A percentile compares a stretch with the other conserved stretches of the same genome.
Conservation (phyloP, 768 basidiomycete species). For the Tricholoma sp. region DNA sequence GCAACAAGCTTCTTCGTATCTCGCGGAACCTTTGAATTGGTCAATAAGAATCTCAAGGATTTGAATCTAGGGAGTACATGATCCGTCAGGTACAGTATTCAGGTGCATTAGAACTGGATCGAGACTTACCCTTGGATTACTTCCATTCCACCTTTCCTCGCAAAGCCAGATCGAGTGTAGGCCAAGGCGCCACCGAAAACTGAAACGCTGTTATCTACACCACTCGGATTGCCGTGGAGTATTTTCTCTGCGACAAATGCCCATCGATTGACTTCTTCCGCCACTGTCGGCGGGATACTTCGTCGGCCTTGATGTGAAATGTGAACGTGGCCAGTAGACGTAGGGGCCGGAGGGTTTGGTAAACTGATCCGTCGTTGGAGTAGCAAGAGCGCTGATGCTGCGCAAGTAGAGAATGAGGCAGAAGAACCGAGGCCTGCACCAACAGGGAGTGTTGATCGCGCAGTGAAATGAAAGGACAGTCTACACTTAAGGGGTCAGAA, state of each 20-base stretch:
- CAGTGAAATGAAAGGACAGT: conserved; percentile 72
- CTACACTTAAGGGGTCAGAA: conserved; percentile 33
- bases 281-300: conserved; percentile 55
- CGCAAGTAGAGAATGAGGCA: conserved; percentile 89
- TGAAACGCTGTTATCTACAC: conserved; percentile 93
- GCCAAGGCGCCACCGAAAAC: conserved; percentile 90
- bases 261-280: conserved; percentile 85
- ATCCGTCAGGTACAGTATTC: conserved; percentile 11
- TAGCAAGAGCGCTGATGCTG: conserved; percentile 75
- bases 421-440: conserved; percentile 96
- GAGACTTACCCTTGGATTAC: conserved; percentile 71
- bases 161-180: conserved; percentile 80
- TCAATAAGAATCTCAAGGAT: conserved; percentile 83
- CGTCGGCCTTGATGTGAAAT: conserved; percentile 61
- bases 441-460: conserved; percentile 87
- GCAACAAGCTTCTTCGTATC: conserved; percentile 95
- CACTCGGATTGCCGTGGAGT: conserved; percentile 94
- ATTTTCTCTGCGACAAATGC: conserved; percentile 96
- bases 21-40: conserved; percentile 88
- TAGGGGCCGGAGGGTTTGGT: conserved; percentile 45
- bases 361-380: conserved; percentile 62
- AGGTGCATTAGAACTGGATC: conserved; percentile 2
- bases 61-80: conserved; percentile 60
- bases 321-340: conserved; percentile 49
- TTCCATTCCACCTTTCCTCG: conserved; percentile 78